These are phyloP conservation scores for Starmera amethionina DNA, from an alignment of 805 yeast genomes.

Conservation along the genomic window DNA sequence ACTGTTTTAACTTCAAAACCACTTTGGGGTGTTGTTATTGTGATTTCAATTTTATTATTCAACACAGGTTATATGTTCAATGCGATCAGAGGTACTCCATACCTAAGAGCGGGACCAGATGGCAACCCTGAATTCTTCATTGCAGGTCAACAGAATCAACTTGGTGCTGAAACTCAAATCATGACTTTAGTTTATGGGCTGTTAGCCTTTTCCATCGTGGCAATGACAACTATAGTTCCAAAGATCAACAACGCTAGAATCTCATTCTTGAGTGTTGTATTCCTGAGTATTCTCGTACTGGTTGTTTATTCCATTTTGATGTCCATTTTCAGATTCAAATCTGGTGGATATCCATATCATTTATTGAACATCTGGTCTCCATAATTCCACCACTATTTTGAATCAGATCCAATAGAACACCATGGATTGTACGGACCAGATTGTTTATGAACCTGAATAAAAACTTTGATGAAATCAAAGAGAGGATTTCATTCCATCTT, in stretches of 20 bases:
- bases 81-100: constrained; percentile 58
- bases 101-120: constrained; percentile 33
- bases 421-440: no score
- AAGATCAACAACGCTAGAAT: constrained; percentile 32
- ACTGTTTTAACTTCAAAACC: constrained; percentile 38
- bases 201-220: constrained; percentile 49
- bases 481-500: constrained; percentile 5
- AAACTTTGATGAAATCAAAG: no score
- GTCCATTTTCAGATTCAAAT: constrained; percentile 59
- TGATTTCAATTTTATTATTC: constrained; percentile 61
- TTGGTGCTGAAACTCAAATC: constrained; percentile 85
- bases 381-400: neutral
- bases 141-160: constrained; percentile 65
- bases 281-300: constrained; percentile 36
- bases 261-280: constrained; percentile 38
- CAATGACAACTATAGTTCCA: constrained; percentile 51
- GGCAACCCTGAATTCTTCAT: constrained; percentile 34
- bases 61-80: constrained; percentile 92
- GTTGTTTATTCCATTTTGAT: constrained; percentile 55
- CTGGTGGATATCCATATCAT: constrained; percentile 66
- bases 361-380: constrained; percentile 33
- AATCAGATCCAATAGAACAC: neutral
- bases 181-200: constrained; percentile 65
- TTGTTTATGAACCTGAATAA: no score
- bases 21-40: constrained; percentile 64